These are phyloP conservation scores for Polytolypa hystricis DNA, from an alignment of 2,329 filamentous ascomycete genomes.

Conservation along the genomic window DNA sequence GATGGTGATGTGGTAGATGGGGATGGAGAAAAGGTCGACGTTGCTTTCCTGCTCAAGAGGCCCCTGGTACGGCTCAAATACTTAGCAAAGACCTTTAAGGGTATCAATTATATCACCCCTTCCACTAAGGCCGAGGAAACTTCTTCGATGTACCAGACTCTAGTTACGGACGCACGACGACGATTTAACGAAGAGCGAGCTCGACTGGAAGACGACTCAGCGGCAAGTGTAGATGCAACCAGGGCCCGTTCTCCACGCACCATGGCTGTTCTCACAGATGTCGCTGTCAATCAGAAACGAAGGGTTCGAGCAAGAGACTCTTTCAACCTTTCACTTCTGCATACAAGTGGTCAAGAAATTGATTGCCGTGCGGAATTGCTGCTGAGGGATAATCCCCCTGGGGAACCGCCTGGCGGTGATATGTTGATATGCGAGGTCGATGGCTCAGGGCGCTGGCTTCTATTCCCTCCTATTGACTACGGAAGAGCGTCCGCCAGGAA, in stretches of 20 bases:
- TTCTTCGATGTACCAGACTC: slow-evolving; percentile 52
- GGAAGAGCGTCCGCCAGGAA: slow-evolving; percentile 66
- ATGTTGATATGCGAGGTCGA: slow-evolving; percentile 90
- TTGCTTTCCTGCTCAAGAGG: slow-evolving; percentile 82
- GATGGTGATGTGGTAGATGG: slow-evolving; percentile 54
- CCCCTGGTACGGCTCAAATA: slow-evolving; percentile 82
- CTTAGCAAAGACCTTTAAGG: slow-evolving; percentile 72
- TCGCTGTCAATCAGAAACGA: slow-evolving; percentile 62
- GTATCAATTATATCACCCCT: slow-evolving; percentile 32
- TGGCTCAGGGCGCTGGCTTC: slow-evolving; percentile 62
- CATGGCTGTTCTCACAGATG: slow-evolving; percentile 56
- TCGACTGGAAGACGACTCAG: slow-evolving; percentile 73
- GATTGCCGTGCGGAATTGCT: slow-evolving; percentile 83
- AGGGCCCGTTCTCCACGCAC: slow-evolving; percentile 69
- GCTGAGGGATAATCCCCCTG: slow-evolving; percentile 66
- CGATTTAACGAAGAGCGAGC: slow-evolving; percentile 62
- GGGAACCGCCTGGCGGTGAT: slow-evolving; percentile 60
- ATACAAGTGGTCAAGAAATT: slow-evolving; percentile 82
- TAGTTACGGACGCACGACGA: slow-evolving; percentile 67
- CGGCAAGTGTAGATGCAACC: slow-evolving; percentile 68
- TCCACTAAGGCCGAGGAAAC: slow-evolving; percentile 47
- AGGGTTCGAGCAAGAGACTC: slow-evolving; percentile 84
- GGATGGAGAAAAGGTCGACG: slow-evolving; percentile 82
- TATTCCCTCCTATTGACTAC: slow-evolving; percentile 79
- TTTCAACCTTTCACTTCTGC: slow-evolving; percentile 73